phyloP scores from a whole-genome alignment of 2,329 filamentous ascomycete genomes.

The Xylaria sp. region DNA sequence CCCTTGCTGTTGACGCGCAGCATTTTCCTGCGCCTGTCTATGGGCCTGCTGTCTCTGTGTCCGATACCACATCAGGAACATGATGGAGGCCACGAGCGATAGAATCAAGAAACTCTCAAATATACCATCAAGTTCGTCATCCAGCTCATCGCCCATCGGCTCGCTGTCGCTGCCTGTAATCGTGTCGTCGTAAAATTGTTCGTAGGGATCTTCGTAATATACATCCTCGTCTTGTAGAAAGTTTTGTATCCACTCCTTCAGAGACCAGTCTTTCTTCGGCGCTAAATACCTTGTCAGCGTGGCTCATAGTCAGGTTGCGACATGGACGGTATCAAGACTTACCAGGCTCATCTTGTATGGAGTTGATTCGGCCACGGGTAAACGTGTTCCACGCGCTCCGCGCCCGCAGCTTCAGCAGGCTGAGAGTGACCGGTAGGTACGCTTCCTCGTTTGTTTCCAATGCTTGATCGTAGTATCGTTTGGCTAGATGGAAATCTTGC shows the following conservation, averaged over 20 bases:
- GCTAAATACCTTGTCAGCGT: conserved; percentile 60
- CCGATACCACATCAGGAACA: conserved; percentile 83
- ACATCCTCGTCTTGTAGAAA: conserved; percentile 79
- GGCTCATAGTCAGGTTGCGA: neutral
- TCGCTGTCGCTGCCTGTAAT: conserved; percentile 67
- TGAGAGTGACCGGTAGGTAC: conserved; percentile 90
- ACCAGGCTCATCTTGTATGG: conserved; percentile 90
- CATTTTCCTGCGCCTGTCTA: conserved; percentile 50
- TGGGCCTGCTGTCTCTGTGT: conserved; percentile 74
- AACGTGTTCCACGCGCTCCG: conserved; percentile 95
- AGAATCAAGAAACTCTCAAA: conserved; percentile 88
- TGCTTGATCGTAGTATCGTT: conserved; percentile 94
- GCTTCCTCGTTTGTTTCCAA: conserved; percentile 92
- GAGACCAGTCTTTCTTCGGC: conserved; percentile 76
- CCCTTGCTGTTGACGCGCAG: conserved; percentile 36
- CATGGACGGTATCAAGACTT: conserved; percentile 51
- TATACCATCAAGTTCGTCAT: conserved; percentile 78
- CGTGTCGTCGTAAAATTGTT: conserved; percentile 65
- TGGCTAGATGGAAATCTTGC: conserved; percentile 97
- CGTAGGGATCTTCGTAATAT: conserved; percentile 71
- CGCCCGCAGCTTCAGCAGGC: conserved; percentile 83
- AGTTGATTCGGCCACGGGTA: conserved; percentile 89
- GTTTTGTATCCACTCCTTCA: conserved; percentile 86
- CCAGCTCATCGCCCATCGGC: conserved; percentile 66
- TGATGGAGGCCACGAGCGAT: conserved; percentile 77